Evolutionary conservation across 768 basidiomycete genomes (phyloP).

Genomic region (Inosperma sp.): DNA sequence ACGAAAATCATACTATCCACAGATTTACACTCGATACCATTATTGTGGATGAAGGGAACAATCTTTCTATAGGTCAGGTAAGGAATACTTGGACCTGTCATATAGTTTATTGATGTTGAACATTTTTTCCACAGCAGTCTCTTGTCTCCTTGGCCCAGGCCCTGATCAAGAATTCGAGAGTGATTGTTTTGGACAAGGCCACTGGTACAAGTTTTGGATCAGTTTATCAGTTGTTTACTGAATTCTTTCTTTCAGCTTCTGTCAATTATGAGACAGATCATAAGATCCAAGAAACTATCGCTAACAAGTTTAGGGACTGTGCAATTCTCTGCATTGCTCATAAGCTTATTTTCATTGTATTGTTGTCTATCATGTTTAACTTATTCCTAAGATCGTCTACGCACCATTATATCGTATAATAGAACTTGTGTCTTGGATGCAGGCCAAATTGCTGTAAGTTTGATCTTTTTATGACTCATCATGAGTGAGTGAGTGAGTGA

Average conservation of each 20-base stretch:
- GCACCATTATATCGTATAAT: constrained; percentile 75
- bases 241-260: constrained; percentile 38
- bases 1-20: not conserved
- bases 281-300: constrained; percentile 79
- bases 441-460: constrained; percentile 49
- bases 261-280: constrained; percentile 77
- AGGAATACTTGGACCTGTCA: not conserved
- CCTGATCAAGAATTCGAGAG: constrained; percentile 67
- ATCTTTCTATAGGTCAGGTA: constrained; percentile 56
- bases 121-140: constrained; percentile 47
- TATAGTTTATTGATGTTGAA: not conserved
- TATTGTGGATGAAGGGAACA: constrained; percentile 72
- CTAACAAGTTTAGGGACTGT: constrained; percentile 62
- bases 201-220: constrained; percentile 25
- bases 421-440: constrained; percentile 64
- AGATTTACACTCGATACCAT: constrained; percentile 65
- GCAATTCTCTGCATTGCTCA: constrained; percentile 78
- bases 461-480: too few relatives aligned
- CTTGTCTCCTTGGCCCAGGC: constrained; percentile 77
- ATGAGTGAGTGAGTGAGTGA: too few relatives aligned
- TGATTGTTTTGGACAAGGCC: constrained; percentile 80
- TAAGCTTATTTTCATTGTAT: constrained; percentile 31
- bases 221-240: not conserved
- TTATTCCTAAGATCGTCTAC: constrained; percentile 50
- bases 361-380: constrained; percentile 16